Evolutionary conservation across 2,329 filamentous ascomycete species (phyloP).

Genomic region (Parastagonospora nodorum): DNA sequence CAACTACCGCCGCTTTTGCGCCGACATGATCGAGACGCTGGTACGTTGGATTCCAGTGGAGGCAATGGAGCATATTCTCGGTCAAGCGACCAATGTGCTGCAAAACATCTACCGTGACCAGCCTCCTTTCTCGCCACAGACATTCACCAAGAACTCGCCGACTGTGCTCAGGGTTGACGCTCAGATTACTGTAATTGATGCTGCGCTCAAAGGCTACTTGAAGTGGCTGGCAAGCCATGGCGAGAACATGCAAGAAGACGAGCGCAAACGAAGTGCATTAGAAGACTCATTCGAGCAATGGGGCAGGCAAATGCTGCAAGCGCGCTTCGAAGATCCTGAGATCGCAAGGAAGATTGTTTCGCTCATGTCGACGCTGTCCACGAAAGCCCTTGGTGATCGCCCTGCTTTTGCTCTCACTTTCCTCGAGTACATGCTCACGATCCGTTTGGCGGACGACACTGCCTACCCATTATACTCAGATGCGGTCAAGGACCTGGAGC

Average conservation of each 20-base stretch:
- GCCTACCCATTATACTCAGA: conserved; percentile 79
- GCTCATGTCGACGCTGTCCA: conserved; percentile 82
- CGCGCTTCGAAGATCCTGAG: conserved; percentile 80
- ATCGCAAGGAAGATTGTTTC: conserved; percentile 82
- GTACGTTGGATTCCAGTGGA: conserved; percentile 82
- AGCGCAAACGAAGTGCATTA: conserved; percentile 61
- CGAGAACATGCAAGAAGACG: conserved; percentile 54
- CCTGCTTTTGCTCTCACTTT: conserved; percentile 84
- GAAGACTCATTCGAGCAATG: conserved; percentile 71
- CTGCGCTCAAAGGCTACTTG: conserved; percentile 83
- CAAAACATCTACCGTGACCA: conserved; percentile 75
- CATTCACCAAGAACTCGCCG: conserved; percentile 68
- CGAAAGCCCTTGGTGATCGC: conserved; percentile 76
- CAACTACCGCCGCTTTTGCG: conserved; percentile 91
- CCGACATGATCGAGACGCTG: conserved; percentile 83
- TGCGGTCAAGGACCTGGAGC: conserved; percentile 85
- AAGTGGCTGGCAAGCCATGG: conserved; percentile 71
- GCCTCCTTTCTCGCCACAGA: conserved; percentile 62
- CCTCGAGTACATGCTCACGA: conserved; percentile 87
- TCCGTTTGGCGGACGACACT: conserved; percentile 74
- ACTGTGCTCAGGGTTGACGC: conserved; percentile 82
- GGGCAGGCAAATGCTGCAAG: conserved; percentile 72
- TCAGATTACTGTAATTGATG: conserved; percentile 86
- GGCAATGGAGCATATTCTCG: conserved; percentile 85
- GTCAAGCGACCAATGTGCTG: conserved; percentile 74